phyloP scores from a whole-genome alignment of 768 basidiomycete genomes.

The Lyophyllum atratum region DNA sequence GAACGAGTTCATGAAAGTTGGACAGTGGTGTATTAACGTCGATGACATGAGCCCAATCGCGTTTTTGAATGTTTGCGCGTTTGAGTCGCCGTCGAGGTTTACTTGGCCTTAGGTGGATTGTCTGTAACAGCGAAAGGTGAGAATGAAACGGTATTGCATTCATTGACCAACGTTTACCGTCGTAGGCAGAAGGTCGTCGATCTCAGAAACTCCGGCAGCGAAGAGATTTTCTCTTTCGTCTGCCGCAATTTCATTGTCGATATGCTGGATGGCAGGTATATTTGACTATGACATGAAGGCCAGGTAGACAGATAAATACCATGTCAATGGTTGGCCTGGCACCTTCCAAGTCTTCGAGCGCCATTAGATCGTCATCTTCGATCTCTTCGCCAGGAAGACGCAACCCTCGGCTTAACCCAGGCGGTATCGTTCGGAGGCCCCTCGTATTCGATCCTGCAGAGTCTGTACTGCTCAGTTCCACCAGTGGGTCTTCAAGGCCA shows the following conservation, averaged over 20 bases:
- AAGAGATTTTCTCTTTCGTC: constrained; percentile 15
- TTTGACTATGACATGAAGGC: background rate
- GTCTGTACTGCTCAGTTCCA: constrained; percentile 33
- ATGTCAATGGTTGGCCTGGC: constrained; percentile 9
- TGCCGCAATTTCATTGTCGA: constrained; percentile 10
- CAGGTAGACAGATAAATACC: constrained; percentile 12
- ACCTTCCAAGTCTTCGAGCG: constrained; percentile 25
- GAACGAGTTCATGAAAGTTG: constrained; percentile 91
- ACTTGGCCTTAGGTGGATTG: constrained; percentile 58
- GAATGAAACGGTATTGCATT: background rate
- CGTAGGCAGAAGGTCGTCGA: constrained; percentile 80
- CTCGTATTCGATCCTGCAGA: constrained; percentile 33
- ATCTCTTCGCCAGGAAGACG: constrained; percentile 57
- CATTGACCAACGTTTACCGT: constrained; percentile 34
- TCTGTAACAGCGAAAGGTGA: constrained; percentile 33
- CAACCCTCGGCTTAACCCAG: constrained; percentile 82
- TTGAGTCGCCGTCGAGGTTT: constrained; percentile 42
- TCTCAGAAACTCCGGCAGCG: constrained; percentile 41
- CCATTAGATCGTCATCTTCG: constrained; percentile 45
- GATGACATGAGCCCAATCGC: constrained; percentile 98
- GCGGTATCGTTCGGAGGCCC: constrained; percentile 70
- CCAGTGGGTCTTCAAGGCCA: constrained; percentile 72
- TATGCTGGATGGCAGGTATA: background rate
- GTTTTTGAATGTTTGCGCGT: constrained; percentile 63
- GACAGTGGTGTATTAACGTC: constrained; percentile 87